Base-by-base conservation (phyloP, 73 alveolate genomes). In the Paramecium octaurelia region DNA sequence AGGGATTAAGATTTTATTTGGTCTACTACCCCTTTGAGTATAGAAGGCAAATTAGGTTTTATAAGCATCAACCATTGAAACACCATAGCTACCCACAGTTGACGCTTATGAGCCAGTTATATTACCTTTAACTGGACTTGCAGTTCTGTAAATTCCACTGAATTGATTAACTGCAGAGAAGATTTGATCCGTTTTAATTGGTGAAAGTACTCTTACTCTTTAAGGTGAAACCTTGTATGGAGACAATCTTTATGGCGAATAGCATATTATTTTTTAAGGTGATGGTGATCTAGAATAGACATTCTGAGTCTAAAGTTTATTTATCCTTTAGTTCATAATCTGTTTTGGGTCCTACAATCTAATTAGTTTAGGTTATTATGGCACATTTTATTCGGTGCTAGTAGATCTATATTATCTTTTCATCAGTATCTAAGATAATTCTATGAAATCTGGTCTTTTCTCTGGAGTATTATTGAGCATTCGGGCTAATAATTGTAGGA, bases 381-480 rank as follows among this genome's bases (percentile, higher is more conserved):
- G 4, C 14, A 54, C n/a, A n/a, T 54, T 11, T 20, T 54, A n/a
- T 54, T 54, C 69, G 18, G 4, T 23, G 21, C 69, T 18, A 4
- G 69, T 54, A 0, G 69, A 54, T 54, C 69, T 54, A 6, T 18
- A 18, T 54, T 18, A n/a, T 54, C 84, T 64, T 1, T 24, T 34
- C 0, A 1, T 3, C 2, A 64, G 42, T 8, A 64, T 34, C 14
- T 64, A 12, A 23, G 21, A 27, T 64, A 64, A 12, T 34, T 64
- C 84, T 64, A 64, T 64, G 27, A 64, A 64, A 64, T 64, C 84
- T 7, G 84, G 84, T 64, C 84, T 64, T 64, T 64, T 64, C 3
- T 64, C 84, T 9, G 50, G 84, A 0, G 29, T 34, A 12, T 64
- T 64, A 34, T 64, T 64, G 12, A 64, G 46, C 84, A 64, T 64